Evolutionary conservation across 2,329 filamentous ascomycete species (phyloP), one percentile per base, ranked within the genome.

Genomic region (Keithomyces neogunnii): DNA sequence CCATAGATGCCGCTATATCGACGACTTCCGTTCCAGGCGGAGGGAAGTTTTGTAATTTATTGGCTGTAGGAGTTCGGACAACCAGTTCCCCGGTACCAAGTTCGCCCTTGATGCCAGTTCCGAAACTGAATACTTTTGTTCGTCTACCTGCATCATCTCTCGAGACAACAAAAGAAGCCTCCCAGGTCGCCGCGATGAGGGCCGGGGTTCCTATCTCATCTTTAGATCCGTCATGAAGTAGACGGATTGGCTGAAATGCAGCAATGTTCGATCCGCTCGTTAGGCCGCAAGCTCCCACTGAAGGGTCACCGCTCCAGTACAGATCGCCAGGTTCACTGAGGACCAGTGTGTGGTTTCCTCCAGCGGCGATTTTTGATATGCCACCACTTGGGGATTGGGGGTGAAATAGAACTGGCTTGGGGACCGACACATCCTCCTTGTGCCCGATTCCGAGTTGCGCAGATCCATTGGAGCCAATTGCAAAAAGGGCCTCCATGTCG

Each of bases 331-430:
- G 63, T 3, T 72, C 62, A n/a, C 78, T 80, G 9, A 90, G 72
- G 8, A 95, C 65, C 3, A 96, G 69, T 0, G 89, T 95, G 66
- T 96, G 92, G 62, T 96, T 96, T 1, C 91, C 91, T 3, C 92
- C 92, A 6, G 88, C 74, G 26, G 71, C 70, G 8, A 77, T 65
- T 42, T 64, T 66, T 48, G 63, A 58, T 51, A 76, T 64, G 30
- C 65, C 61, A 11, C 70, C 63, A 31, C 61, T 58, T 36, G 68
- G 63, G 47, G 63, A 60, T 11, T 66, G 63, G 2, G 71, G 66
- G 5, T 71, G 63, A 64, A 88, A 86, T n/a, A 77, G 59, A 56
- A 81, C 82, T 55, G 70, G 73, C 55, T 84, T 80, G 2, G 86
- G 85, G 0, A 80, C 72, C 1, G 84, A 85, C 46, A 88, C 81